Evolutionary conservation across 2,329 filamentous ascomycete species (phyloP), one percentile per base, ranked within the genome.

Genomic region (Plectosphaerella plurivora): DNA sequence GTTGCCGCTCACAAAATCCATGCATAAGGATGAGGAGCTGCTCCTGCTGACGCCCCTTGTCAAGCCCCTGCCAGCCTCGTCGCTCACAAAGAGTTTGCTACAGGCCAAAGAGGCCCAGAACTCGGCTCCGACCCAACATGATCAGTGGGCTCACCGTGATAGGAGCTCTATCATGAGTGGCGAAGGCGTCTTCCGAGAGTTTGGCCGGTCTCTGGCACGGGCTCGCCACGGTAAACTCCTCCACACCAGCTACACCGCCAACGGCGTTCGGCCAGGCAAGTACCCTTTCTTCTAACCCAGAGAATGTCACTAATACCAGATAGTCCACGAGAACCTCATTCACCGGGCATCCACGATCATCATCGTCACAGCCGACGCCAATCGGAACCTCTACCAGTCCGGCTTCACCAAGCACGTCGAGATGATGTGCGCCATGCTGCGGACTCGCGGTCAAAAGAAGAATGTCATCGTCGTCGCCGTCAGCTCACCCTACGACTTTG

Each of bases 401-500:
- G 91, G 91, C 0, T 97, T 97, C 65, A 93, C 93, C 2, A 97
- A 97, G 66, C 93, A 97, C 59, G 89, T 97, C 9, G 88, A 92
- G 12, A 94, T 96, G 87, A 93, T 97, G 71, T 97, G 92, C 70
- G 90, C 89, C 20, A 88, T 91, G 82, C 79, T 91, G 53, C 83
- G 84, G 7, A 84, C 86, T 7, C 82, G 81, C 14, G 88, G 88
- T 2, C 88, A 91, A 64, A 89, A 94, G 67, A 97, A 96, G 70
- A 89, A 92, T 1, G 73, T 97, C 37, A 86, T 97, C 22, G 93
- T 97, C 4, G 88, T 97, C 8, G 89, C 93, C 1, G 92, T 96
- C 59, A 96, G 91, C 69, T 97, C 92, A 1, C 93, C 93, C 0
- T 97, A 97, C 68, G 93, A 97, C 67, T 97, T 97, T 66, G 91